A percentile compares a stretch with the other conserved stretches of the same genome.
phyloP scores from a whole-genome alignment of 345 rosid genomes.

The Ailanthus altissimus region DNA sequence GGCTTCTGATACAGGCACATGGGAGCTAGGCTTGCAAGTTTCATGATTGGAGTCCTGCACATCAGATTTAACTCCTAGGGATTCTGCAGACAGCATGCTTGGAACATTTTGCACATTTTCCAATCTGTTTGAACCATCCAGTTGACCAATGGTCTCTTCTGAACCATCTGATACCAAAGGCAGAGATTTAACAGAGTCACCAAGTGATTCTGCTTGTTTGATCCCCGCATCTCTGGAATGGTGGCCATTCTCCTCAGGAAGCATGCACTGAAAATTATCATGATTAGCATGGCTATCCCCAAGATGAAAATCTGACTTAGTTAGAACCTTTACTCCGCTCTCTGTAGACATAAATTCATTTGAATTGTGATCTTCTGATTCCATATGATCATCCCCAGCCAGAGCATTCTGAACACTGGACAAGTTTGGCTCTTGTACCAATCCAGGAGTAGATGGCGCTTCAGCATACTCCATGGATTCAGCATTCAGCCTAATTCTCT shows the following conservation, averaged over 20 bases:
- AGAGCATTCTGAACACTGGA: slow-evolving; percentile 64
- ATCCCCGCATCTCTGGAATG: slow-evolving; percentile 33
- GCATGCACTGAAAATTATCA: slow-evolving; percentile 26
- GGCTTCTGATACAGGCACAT: slow-evolving; percentile 26
- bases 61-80: slow-evolving; percentile 33
- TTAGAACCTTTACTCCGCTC: slow-evolving; percentile 34
- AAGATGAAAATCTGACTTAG: slow-evolving; percentile 35
- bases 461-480: slow-evolving; percentile 69
- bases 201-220: slow-evolving; percentile 26
- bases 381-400: slow-evolving; percentile 67
- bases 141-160: slow-evolving; percentile 32
- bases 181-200: slow-evolving; percentile 28
- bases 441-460: slow-evolving; percentile 93
- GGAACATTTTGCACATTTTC: slow-evolving; percentile 34
- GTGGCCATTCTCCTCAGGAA: slow-evolving; percentile 36
- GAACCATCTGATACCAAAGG: slow-evolving; percentile 21
- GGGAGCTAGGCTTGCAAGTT: slow-evolving; percentile 15
- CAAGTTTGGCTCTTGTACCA: slow-evolving; percentile 70
- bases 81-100: slow-evolving; percentile 24
- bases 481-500: slow-evolving; percentile 42
- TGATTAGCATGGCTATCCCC: slow-evolving; percentile 30
- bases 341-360: slow-evolving; percentile 35
- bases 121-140: slow-evolving; percentile 38
- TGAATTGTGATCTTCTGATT: slow-evolving; percentile 52
- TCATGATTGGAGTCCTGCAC: slow-evolving; percentile 38